A percentile compares a stretch with the other conserved stretches of the same genome.
Evolutionary conservation across 306 rosid genomes (phyloP).

Genomic region (Fragaria ananassa): DNA sequence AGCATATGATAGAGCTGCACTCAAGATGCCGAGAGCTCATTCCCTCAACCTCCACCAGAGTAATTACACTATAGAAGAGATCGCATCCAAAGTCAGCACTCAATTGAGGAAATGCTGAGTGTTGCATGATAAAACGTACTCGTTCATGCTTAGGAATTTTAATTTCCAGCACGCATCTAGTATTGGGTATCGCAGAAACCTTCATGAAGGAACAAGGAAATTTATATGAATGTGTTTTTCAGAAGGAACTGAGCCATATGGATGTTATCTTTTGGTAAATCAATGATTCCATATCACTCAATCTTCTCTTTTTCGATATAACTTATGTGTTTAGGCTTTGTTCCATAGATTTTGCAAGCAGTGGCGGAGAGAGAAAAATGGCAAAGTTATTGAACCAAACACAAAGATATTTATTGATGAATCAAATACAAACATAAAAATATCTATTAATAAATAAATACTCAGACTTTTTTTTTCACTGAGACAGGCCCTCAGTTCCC

Average conservation of each 20-base stretch:
- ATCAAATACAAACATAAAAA: too few relatives aligned
- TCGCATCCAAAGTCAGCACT: constrained; percentile 7
- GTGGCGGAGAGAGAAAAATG: too few relatives aligned
- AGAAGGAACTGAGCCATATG: constrained; percentile 11
- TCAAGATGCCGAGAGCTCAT: constrained; percentile 7
- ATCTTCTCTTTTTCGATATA: background rate
- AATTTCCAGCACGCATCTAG: background rate
- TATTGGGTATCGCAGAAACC: background rate
- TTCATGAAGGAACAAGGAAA: constrained; percentile 12
- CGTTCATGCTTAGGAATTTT: background rate
- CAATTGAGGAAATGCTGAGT: constrained; percentile 10
- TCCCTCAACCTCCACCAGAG: constrained; percentile 13
- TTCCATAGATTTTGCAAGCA: too few relatives aligned
- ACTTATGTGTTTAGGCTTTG: background rate
- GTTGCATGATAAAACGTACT: constrained; percentile 14
- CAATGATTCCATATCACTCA: background rate
- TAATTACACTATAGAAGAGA: constrained; percentile 2
- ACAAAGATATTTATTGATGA: too few relatives aligned
- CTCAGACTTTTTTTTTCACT: too few relatives aligned
- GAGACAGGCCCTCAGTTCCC: too few relatives aligned
- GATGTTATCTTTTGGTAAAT: constrained; percentile 16
- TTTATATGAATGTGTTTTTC: background rate
- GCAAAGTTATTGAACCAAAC: too few relatives aligned
- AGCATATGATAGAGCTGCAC: constrained; percentile 12
- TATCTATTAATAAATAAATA: too few relatives aligned